Evolutionary conservation across 306 rosid species (phyloP), one percentile per base, ranked within the genome.

Genomic region (Elaeagnus macrophylla): DNA sequence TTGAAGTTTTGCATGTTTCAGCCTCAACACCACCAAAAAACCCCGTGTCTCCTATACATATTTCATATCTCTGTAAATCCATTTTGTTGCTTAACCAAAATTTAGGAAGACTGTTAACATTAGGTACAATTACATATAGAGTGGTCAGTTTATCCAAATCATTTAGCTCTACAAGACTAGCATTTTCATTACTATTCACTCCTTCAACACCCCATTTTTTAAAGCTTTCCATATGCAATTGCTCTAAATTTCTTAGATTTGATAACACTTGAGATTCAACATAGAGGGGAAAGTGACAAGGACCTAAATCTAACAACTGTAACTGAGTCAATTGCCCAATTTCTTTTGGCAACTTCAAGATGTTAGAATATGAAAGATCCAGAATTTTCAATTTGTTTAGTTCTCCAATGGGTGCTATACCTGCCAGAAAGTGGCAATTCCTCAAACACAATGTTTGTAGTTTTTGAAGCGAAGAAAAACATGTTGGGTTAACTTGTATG

Each of bases 121-220:
- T 54, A 10, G 48, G 54, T 8, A 73, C 38, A 14, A 51, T 67
- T 25, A 78, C 7, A 16, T 20, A 25, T 66, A 78, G 52, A 62
- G 45, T 20, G n/a, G 57, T 66, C 44, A 78, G 57, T 1, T 12
- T 43, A 41, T 10, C 59, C 69, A 73, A 62, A 58, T 59, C 15
- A 47, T 48, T 56, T 19, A 73, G 43, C 66, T 78, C 83, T n/a
- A 51, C 1, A 5, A 73, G 43, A 59, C 67, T 44, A 18, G 76
- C 72, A 59, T 37, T 66, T 53, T 19, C 13, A 39, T 46, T 52
- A 32, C 16, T 43, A 14, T 47, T 37, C 1, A 36, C 39, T 54
- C 45, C 76, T 14, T 66, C 41, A 1, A 13, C 74, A 38, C 67
- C 69, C 79, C 72, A 71, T 10, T 61, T 57, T 12, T 57, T 16